Conservation (phyloP, 805 yeast species). For the Torulaspora microellipsoides region DNA sequence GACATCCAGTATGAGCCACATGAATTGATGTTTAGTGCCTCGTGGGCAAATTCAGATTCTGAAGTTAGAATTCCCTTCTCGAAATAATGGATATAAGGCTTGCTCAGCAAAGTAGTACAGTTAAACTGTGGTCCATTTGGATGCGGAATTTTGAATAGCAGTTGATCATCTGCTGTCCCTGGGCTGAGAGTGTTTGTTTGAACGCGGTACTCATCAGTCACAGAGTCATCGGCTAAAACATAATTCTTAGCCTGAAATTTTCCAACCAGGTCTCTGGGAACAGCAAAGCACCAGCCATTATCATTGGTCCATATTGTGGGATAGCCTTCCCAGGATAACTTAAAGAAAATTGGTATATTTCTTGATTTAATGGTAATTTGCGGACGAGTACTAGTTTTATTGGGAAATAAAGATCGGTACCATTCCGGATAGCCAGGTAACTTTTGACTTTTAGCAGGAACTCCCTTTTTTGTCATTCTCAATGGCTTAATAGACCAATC, state of each 20-base stretch:
- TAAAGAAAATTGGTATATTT: conserved; percentile 67
- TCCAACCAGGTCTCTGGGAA: conserved; percentile 34
- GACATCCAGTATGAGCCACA: conserved; percentile 91
- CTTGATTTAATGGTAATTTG: conserved; percentile 68
- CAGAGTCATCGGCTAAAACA: conserved; percentile 21
- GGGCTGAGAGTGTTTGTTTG: conserved; percentile 14
- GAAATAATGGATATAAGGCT: conserved; percentile 63
- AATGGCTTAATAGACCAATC: conserved; percentile 75
- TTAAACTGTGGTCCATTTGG: conserved; percentile 74
- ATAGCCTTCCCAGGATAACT: conserved; percentile 76
- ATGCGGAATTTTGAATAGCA: conserved; percentile 75
- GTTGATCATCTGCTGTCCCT: conserved; percentile 7
- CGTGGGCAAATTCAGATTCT: conserved; percentile 63
- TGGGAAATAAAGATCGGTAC: conserved; percentile 61
- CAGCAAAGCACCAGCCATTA: conserved; percentile 87
- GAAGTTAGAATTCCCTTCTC: conserved; percentile 73
- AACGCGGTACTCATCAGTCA: conserved; percentile 12
- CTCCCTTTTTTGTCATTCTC: conserved; percentile 62
- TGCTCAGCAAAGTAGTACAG: conserved; percentile 73
- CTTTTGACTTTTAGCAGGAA: conserved; percentile 66
- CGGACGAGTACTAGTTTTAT: conserved; percentile 39
- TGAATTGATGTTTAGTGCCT: conserved; percentile 73
- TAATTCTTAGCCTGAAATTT: conserved; percentile 37
- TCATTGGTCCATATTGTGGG: conserved; percentile 78
- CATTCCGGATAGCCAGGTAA: conserved; percentile 91